Base-by-base conservation (phyloP, 1,284 basidiomycete species). In the Tetrapyrgos nigripes region DNA sequence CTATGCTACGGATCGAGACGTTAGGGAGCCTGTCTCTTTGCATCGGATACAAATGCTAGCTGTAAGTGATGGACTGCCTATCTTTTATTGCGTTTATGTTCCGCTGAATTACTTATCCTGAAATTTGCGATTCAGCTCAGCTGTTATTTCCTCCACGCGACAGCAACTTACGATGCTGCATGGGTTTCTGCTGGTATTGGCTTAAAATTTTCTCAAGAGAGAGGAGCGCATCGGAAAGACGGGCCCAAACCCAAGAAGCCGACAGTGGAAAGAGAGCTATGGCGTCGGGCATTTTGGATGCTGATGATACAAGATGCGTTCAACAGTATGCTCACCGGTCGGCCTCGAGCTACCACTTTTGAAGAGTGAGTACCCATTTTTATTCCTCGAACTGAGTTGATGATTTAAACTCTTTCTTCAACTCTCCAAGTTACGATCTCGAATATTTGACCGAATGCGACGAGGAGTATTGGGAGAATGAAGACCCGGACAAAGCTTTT, bases 401-500 rank as follows among this genome's bases (percentile, higher is more conserved):
- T 17, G 17, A 40, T 8, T 17, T 40, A 88, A 61, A 84, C 92
- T 17, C 13, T 53, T n/a, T 53, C 33, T 27, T 23, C 46, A 26
- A 44, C 13, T 44, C 49, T 31, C 9, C 3, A 55, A 83, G 82
- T 64, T 84, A 86, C 64, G 87, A 90, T 64, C 76, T 86, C 14
- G 84, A 86, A 50, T 75, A 83, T 31, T 87, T 88, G 0, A 69
- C 82, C 3, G 81, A 82, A 37, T 83, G 87, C 33, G 85, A 88
- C 55, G 89, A 91, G 70, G 86, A 88, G 61, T 86, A 83, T 61
- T 88, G 86, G 86, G 75, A 70, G 45, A 66, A 71, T 55, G 70
- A 76, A 2, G 75, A 81, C 35, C 76, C 76, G 2, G 73, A 79
- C 3, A 65, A 73, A 17, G 73, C 72, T 0, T 81, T 81, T 66